phyloP scores from a whole-genome alignment of 2,329 filamentous ascomycete genomes.

The Massarina eburnea region DNA sequence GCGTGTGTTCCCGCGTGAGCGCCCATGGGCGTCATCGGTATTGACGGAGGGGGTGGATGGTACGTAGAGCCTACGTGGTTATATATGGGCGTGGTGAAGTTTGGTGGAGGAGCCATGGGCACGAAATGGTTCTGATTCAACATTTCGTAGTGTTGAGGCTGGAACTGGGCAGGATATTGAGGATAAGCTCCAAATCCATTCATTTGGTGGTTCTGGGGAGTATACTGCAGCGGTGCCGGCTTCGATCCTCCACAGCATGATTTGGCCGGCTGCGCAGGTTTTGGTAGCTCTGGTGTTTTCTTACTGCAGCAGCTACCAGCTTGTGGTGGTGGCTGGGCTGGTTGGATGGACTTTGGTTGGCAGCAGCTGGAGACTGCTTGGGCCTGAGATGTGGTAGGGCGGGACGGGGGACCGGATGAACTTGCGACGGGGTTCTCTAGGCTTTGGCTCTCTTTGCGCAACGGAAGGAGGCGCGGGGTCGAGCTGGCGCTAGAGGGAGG shows the following conservation, averaged over 20 bases:
- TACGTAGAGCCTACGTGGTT: slow-evolving; percentile 35
- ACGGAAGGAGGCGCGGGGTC: slow-evolving; percentile 36
- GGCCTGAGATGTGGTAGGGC: slow-evolving; percentile 7
- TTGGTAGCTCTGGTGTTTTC: slow-evolving; percentile 21
- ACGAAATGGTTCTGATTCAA: slow-evolving; percentile 17
- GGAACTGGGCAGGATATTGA: slow-evolving; percentile 23
- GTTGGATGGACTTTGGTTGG: slow-evolving; percentile 27
- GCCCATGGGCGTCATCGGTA: slow-evolving; percentile 30
- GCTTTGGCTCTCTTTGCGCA: slow-evolving; percentile 22
- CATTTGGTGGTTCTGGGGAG: slow-evolving; percentile 10
- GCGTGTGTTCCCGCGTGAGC: slow-evolving; percentile 20
- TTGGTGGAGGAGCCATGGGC: slow-evolving; percentile 23
- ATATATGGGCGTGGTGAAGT: slow-evolving; percentile 37
- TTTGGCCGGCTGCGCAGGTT: slow-evolving; percentile 22
- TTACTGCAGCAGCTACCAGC: slow-evolving; percentile 33
- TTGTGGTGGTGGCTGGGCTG: slow-evolving; percentile 10
- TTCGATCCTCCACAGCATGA: slow-evolving; percentile 35
- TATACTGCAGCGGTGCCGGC: slow-evolving; percentile 9
- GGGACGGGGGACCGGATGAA: slow-evolving; percentile 1
- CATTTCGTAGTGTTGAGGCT: slow-evolving; percentile 21
- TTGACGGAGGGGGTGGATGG: slow-evolving; percentile 35
- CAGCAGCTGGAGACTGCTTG: slow-evolving; percentile 32
- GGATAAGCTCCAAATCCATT: slow-evolving; percentile 20
- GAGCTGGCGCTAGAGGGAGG: slow-evolving; percentile 41
- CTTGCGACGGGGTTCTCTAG: slow-evolving; percentile 5